Evolutionary conservation across 106 monocot species (phyloP).

Genomic region (Amphibolis antarctica): DNA sequence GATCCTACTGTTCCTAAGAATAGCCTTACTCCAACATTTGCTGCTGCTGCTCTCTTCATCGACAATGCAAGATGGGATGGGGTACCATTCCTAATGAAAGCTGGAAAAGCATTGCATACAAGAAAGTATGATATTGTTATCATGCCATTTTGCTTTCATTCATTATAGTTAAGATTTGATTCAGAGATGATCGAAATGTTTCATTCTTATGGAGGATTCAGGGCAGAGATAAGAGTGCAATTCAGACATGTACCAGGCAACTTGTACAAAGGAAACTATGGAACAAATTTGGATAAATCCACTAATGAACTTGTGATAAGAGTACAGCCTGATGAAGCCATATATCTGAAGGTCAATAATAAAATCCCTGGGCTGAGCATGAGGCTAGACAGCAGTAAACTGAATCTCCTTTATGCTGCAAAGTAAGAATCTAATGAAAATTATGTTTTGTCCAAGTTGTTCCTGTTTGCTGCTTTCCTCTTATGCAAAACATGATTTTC

Average conservation of each 20-base stretch:
- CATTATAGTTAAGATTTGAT: background rate
- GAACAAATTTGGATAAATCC: conserved; percentile 56
- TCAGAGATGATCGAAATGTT: background rate
- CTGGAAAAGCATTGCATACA: conserved; percentile 62
- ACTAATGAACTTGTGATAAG: conserved; percentile 83
- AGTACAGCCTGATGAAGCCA: conserved; percentile 76
- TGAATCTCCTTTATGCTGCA: conserved; percentile 62
- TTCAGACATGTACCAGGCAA: conserved; percentile 84
- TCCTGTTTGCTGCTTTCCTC: background rate
- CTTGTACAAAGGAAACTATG: conserved; percentile 44
- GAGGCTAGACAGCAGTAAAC: conserved; percentile 64
- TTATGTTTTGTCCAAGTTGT: background rate
- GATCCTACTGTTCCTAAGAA: conserved; percentile 62
- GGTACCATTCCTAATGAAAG: conserved; percentile 88
- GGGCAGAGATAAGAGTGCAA: conserved; percentile 82
- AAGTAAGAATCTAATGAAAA: conserved; percentile 21
- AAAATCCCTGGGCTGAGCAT: conserved; percentile 73
- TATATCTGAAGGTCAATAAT: conserved; percentile 80
- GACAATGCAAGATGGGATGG: conserved; percentile 90
- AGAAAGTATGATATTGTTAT: conserved; percentile 21
- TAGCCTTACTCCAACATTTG: conserved; percentile 73
- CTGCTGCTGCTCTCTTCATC: conserved; percentile 71
- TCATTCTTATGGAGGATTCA: conserved; percentile 10
- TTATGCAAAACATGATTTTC: too few relatives aligned
- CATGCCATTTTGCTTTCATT: background rate